phyloP scores from a whole-genome alignment of 371 early-diverging fungal genomes.

The Batkoa obscura region DNA sequence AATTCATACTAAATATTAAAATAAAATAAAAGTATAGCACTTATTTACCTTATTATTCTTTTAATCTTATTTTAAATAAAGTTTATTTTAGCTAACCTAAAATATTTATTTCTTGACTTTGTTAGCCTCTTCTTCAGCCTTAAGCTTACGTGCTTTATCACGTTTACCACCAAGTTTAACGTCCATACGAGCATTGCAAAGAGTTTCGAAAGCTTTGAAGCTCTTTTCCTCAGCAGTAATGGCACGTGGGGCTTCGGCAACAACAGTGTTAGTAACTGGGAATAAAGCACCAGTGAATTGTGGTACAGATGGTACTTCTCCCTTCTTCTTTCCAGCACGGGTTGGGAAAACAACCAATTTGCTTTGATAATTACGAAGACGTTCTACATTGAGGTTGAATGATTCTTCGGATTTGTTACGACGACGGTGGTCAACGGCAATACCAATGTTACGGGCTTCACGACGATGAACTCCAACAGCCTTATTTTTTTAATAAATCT shows the following conservation, averaged over 20 bases:
- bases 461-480: conserved; percentile 88
- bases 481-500: conserved; percentile 14
- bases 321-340: conserved; percentile 74
- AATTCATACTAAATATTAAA: too few species aligned
- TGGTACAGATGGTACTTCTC: conserved; percentile 39
- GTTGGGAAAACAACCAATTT: conserved; percentile 87
- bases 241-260: conserved; percentile 56
- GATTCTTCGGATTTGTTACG: conserved; percentile 94
- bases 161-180: conserved; percentile 67
- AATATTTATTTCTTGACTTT: conserved; percentile 41
- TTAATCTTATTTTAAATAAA: too few species aligned
- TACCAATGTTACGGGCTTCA: conserved; percentile 93
- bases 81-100: too few species aligned
- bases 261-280: conserved; percentile 47
- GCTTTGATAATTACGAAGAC: conserved; percentile 92
- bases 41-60: too few species aligned
- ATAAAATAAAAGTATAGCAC: too few species aligned
- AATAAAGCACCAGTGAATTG: conserved; percentile 54
- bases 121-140: conserved; percentile 74
- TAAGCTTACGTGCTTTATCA: conserved; percentile 55
- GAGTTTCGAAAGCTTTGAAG: conserved; percentile 58
- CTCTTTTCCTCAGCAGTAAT: conserved; percentile 73
- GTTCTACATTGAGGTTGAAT: conserved; percentile 85
- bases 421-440: conserved; percentile 97
- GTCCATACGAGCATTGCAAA: conserved; percentile 78